phyloP scores from a whole-genome alignment of 2,329 filamentous ascomycete genomes.

The Aspergillus sp. region DNA sequence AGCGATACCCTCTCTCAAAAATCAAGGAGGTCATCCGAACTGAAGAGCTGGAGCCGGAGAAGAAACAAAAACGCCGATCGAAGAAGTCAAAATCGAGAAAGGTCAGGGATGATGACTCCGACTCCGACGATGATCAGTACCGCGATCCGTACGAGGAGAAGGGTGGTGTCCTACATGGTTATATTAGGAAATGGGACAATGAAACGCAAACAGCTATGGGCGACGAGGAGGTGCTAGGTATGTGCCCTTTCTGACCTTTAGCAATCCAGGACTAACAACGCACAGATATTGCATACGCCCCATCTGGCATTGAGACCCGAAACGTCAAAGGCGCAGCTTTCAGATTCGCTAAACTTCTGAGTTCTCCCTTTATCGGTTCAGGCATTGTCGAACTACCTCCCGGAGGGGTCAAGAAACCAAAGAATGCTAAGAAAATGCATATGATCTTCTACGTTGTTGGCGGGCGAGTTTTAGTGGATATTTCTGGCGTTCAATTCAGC shows the following conservation, averaged over 20 bases:
- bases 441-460: conserved; percentile 92
- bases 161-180: conserved; percentile 44
- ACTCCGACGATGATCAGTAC: conserved; percentile 38
- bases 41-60: conserved; percentile 57
- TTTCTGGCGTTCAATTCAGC: conserved; percentile 60
- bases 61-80: conserved; percentile 4
- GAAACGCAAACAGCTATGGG: conserved; percentile 37
- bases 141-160: conserved; percentile 48
- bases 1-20: conserved; percentile 62
- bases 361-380: conserved; percentile 80
- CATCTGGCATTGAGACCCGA: conserved; percentile 56
- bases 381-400: conserved; percentile 88
- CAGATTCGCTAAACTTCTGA: conserved; percentile 84
- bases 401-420: conserved; percentile 78
- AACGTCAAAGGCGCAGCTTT: conserved; percentile 69
- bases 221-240: conserved; percentile 44
- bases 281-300: conserved; percentile 61
- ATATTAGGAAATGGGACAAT: conserved; percentile 45
- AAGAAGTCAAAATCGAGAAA: conserved; percentile 37
- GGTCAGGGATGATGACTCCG: conserved; percentile 38
- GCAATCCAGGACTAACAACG: background rate
- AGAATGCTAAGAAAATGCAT: conserved; percentile 94
- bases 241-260: background rate
- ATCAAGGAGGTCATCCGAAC: conserved; percentile 77
- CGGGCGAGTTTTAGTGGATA: conserved; percentile 78